Percentiles rank a stretch among this genome's conserved stretches.
Evolutionary conservation across 352 stramenopile genomes (phyloP).

Genomic region (Phytopythium sindhum): DNA sequence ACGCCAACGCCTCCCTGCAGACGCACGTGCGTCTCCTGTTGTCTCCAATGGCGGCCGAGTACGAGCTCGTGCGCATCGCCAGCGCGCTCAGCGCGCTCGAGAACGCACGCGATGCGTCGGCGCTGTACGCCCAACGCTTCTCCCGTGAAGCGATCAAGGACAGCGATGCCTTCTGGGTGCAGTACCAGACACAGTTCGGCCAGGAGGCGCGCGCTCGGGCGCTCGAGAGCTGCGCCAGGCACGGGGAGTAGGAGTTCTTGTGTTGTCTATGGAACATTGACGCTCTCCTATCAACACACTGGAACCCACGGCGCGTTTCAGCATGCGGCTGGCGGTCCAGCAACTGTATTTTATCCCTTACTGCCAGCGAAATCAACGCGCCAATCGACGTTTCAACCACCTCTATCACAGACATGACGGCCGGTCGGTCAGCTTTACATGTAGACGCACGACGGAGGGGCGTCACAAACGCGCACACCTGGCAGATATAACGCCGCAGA

Average conservation of each 20-base stretch:
- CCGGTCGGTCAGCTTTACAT: no score
- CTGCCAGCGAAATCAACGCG: background rate
- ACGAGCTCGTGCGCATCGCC: constrained; percentile 51
- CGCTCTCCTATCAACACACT: background rate
- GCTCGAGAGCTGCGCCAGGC: constrained; percentile 2
- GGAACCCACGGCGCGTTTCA: background rate
- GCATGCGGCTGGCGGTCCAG: background rate
- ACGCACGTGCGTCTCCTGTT: constrained; percentile 41
- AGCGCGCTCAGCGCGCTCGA: constrained; percentile 43
- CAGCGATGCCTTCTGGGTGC: constrained; percentile 42
- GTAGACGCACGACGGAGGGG: no score
- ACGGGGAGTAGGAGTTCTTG: background rate
- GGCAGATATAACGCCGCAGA: background rate
- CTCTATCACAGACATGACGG: background rate
- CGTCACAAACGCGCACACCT: background rate
- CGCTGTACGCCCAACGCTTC: constrained; percentile 43
- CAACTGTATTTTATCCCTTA: background rate
- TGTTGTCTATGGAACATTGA: background rate
- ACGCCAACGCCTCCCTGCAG: constrained; percentile 58
- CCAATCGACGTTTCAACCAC: background rate
- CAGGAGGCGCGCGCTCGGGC: constrained; percentile 19
- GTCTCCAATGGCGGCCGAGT: constrained; percentile 31
- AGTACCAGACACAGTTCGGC: constrained; percentile 51
- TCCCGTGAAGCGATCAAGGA: constrained; percentile 12
- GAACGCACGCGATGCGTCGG: constrained; percentile 30